These are phyloP conservation scores for Schizophyllum commune DNA, from an alignment of 1,284 basidiomycete species.

Conservation along the genomic window DNA sequence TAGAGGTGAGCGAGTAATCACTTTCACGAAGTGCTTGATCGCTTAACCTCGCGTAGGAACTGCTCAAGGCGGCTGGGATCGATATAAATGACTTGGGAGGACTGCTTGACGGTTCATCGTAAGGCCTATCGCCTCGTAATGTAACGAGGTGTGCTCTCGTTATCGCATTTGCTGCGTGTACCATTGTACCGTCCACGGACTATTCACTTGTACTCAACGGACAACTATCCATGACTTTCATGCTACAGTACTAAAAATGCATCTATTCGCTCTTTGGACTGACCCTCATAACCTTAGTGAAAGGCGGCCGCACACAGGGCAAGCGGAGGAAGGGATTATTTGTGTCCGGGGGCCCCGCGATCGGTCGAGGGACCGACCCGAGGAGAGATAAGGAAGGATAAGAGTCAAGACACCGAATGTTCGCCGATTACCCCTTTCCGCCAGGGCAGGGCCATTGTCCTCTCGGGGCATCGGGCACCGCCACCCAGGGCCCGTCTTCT, in stretches of 20 bases:
- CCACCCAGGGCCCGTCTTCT: background rate
- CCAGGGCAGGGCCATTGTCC: background rate
- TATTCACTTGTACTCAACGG: background rate
- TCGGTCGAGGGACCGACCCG: too few relatives aligned
- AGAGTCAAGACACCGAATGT: too few relatives aligned
- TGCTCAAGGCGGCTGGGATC: background rate
- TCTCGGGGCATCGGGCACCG: background rate
- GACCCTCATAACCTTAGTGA: too few relatives aligned
- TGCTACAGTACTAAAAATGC: background rate
- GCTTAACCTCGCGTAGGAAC: background rate
- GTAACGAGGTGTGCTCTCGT: background rate
- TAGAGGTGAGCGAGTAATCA: slow-evolving; percentile 25
- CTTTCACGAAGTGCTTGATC: background rate
- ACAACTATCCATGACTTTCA: background rate
- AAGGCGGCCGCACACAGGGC: too few relatives aligned
- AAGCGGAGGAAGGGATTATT: too few relatives aligned
- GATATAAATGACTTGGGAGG: background rate
- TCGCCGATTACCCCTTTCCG: background rate
- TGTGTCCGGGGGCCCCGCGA: too few relatives aligned
- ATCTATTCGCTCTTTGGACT: too few relatives aligned
- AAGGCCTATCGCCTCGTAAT: background rate
- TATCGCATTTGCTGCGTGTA: background rate
- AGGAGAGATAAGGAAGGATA: too few relatives aligned
- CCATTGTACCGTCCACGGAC: background rate
- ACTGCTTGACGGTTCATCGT: background rate